Percentiles rank a stretch among this genome's conserved stretches.
phyloP scores from a whole-genome alignment of 257 asterid species.

The Echium plantagineum region DNA sequence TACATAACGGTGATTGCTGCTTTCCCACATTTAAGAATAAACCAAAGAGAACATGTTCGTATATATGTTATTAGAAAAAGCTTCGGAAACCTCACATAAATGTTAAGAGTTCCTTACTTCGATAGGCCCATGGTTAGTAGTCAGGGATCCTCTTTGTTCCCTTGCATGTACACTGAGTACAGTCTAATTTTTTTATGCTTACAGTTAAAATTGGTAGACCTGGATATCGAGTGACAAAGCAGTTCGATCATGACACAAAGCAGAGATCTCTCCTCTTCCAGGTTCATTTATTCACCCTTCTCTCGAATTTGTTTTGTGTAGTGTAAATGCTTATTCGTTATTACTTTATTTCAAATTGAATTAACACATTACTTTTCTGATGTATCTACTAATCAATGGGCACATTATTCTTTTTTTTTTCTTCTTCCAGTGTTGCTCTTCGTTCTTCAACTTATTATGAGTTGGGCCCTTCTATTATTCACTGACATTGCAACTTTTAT shows the following conservation, averaged over 20 bases:
- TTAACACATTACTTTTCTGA: neutral
- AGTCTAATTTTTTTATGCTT: slow-evolving; percentile 4
- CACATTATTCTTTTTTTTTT: neutral
- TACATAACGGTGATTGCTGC: no score
- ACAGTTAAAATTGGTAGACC: slow-evolving; percentile 97
- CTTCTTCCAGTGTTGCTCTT: neutral
- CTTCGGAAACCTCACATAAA: no score
- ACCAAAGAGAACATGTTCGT: no score
- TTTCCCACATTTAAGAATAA: no score
- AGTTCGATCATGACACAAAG: slow-evolving; percentile 81
- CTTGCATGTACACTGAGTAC: neutral
- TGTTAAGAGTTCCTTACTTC: no score
- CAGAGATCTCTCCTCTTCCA: slow-evolving; percentile 95
- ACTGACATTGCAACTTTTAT: no score
- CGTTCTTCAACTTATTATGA: neutral
- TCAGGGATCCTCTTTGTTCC: neutral
- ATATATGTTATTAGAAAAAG: no score
- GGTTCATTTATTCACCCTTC: slow-evolving; percentile 22
- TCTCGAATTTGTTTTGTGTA: neutral
- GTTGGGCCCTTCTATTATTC: no score
- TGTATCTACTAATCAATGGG: neutral
- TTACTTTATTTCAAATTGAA: neutral
- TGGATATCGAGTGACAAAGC: slow-evolving; percentile 95
- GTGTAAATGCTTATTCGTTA: neutral
- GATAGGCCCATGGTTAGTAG: neutral